phyloP scores from a whole-genome alignment of 768 basidiomycete genomes.

The Mycena vitilis region DNA sequence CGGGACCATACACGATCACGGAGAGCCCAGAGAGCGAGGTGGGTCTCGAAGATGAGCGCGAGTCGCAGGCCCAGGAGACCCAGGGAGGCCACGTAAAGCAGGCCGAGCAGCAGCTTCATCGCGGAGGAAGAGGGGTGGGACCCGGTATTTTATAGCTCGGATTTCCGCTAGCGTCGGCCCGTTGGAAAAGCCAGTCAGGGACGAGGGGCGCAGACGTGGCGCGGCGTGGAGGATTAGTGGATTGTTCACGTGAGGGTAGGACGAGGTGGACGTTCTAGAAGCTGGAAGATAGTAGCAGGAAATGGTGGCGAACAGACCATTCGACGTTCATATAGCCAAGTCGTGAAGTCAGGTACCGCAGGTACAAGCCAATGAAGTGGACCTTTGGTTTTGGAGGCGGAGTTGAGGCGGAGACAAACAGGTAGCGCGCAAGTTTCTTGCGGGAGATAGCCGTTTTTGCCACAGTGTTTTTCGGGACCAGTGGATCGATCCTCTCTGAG shows the following conservation, averaged over 20 bases:
- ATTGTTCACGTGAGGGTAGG: conserved; percentile 5
- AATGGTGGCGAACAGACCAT: no score
- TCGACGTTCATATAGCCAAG: no score
- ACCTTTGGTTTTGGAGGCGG: no score
- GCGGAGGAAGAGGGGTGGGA: neutral
- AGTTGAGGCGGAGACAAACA: no score
- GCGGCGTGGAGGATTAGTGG: conserved; percentile 16
- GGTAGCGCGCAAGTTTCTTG: no score
- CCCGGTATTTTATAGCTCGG: conserved; percentile 12
- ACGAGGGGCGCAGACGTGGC: conserved; percentile 16
- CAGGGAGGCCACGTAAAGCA: conserved; percentile 35
- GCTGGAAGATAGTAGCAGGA: no score
- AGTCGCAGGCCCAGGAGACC: conserved; percentile 29
- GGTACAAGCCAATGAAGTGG: no score
- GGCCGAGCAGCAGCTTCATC: conserved; percentile 29
- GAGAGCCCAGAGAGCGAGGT: conserved; percentile 11
- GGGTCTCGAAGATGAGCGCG: conserved; percentile 16
- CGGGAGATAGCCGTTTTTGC: no score
- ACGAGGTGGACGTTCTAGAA: neutral
- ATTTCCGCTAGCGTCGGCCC: conserved; percentile 8
- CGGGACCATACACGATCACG: conserved; percentile 1
- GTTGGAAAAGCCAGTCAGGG: neutral
- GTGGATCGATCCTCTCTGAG: no score
- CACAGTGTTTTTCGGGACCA: no score
- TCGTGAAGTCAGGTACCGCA: no score